Base-by-base conservation (phyloP, 148 eudicot species). In the Fagopyrum tataricum region DNA sequence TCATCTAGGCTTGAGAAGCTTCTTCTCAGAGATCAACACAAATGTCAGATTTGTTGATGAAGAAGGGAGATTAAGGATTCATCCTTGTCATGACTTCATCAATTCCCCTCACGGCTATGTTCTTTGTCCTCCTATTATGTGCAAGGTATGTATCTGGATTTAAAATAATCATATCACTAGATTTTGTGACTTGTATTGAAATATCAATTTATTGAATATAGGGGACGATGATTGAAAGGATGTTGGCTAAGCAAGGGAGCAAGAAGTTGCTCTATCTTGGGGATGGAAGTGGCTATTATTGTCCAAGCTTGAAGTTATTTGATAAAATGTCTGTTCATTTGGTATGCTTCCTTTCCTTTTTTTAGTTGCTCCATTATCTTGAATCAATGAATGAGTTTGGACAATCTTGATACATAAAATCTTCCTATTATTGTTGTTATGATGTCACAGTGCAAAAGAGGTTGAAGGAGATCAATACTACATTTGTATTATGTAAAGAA, bases 91-190 rank as follows among this genome's bases (percentile, higher is more conserved):
- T 79, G 96, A 90, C 80, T 89, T 84, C 71, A 83, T 76, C 7
- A 74, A 78, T 4, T 75, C 83, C 52, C 72, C 89, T 76, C 94
- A 91, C 82, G 89, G 90, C 40, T 91, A 94, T 79, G 62, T 42
- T 48, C 83, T 78, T 46, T 93, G 98, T 75, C 98, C 98, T 80
- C 98, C 97, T 44, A 93, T 91, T 76, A 89, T 93, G 98, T 93
- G 98, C 85, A 93, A 93, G 96, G 98, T 88, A 84, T 31, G 12
- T 44, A n/a, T n/a, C n/a, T n/a, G n/a, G n/a, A n/a, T n/a, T n/a
- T n/a, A n/a, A n/a, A n/a, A n/a, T n/a, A n/a, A n/a, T n/a, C n/a
- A n/a, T n/a, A n/a, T n/a, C n/a, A n/a, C n/a, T n/a, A n/a, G n/a
- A n/a, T n/a, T n/a, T n/a, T n/a, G n/a, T n/a, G n/a, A n/a, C n/a